Base-by-base conservation (phyloP, 169 alveolate species). In the Cryptosporidium tyzzeri region DNA sequence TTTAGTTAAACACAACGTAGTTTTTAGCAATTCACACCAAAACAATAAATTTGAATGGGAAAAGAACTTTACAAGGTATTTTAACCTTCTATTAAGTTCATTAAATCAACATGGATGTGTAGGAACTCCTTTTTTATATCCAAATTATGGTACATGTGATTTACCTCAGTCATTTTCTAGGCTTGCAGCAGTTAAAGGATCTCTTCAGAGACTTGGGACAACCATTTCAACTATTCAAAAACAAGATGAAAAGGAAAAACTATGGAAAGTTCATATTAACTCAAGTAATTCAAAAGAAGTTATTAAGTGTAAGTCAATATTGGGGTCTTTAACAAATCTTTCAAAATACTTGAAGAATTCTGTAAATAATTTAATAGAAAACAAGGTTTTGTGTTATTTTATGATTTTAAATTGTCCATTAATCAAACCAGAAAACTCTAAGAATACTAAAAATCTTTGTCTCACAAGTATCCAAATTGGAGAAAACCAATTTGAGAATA, bases 121-220 rank as follows among this genome's bases (percentile, higher is more conserved):
- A 39, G 89, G 89, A 14, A 80, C 89, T 5, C 89, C 89, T 23
- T 80, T 80, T 41, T 12, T 80, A 3, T 80, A 62, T 29, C 89
- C 89, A 80, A 44, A 53, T 33, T 80, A 80, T 18, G 89, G 89
- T 5, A 65, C 70, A 21, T 80, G 89, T 14, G 89, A 80, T 48
- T 14, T 80, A 7, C 62, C 80, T 29, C 89, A 80, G 14, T 69
- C 89, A 44, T 80, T 80, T 39, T 80, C 89, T 23, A 80, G 89
- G 29, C 70, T 80, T 16, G 89, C 89, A 21, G 89, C 89, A 41
- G 89, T 80, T 7, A 80, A 80, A 45, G 89, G 89, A 16, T 41
- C 89, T 48, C 23, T 45, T 14, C 75, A 80, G n/a, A 80, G 89
- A 65, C 75, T 80, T 26, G 80, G 68, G 33, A 80, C 89, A 7